Evolutionary conservation across 2,329 filamentous ascomycete genomes (phyloP).

Genomic region (Gaeumannomyces tritici): DNA sequence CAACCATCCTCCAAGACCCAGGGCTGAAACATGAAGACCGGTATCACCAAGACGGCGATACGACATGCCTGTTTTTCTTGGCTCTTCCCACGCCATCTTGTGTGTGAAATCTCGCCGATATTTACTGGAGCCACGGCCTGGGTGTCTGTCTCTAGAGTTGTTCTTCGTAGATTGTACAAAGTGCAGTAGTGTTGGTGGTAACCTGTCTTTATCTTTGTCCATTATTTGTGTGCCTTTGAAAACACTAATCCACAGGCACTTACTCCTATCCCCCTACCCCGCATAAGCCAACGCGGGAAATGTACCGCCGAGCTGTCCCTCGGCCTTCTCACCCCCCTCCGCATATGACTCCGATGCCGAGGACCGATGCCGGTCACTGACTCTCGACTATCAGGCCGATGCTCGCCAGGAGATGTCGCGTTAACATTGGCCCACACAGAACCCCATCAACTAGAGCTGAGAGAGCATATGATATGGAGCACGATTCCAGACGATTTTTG

Average conservation of each 20-base stretch:
- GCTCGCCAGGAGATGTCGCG: neutral
- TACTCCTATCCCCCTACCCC: neutral
- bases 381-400: neutral
- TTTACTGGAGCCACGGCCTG: too few species aligned
- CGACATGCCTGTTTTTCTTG: constrained; percentile 32
- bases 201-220: neutral
- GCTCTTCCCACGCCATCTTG: constrained; percentile 32
- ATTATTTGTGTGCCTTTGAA: neutral
- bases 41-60: constrained; percentile 35
- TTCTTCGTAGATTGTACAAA: neutral
- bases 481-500: too few species aligned
- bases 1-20: constrained; percentile 49
- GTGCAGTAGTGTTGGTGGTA: neutral
- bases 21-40: constrained; percentile 57
- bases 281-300: neutral
- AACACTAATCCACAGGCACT: neutral
- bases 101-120: neutral
- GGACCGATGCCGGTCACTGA: neutral
- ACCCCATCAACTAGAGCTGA: too few species aligned
- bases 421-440: too few species aligned
- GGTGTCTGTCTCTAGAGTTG: too few species aligned
- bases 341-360: neutral
- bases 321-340: neutral
- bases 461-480: too few species aligned
- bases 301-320: neutral